phyloP scores from a whole-genome alignment of 139 green algal species.

The Coelastrella sp. region DNA sequence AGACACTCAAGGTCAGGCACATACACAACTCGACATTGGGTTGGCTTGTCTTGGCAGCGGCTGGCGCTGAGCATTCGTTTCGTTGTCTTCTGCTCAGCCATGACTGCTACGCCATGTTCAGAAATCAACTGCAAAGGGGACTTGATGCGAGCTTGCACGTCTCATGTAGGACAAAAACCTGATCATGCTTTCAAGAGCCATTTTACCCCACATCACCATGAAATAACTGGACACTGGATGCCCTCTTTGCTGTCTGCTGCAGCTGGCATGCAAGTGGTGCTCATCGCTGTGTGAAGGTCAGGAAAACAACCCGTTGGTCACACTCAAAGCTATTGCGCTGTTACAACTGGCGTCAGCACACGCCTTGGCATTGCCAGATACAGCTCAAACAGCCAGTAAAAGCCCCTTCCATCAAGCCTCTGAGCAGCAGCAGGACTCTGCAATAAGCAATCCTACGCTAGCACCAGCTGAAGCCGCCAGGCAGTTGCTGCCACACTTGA shows the following conservation, averaged over 20 bases:
- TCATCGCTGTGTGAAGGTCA: neutral
- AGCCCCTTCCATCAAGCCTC: neutral
- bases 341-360: conserved; percentile 12
- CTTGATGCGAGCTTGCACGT: too few relatives aligned
- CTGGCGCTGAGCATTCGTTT: too few relatives aligned
- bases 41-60: too few relatives aligned
- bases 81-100: too few relatives aligned
- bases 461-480: neutral
- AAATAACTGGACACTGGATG: neutral
- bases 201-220: neutral
- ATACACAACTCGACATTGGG: too few relatives aligned
- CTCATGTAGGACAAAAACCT: too few relatives aligned
- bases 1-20: conserved; percentile 27
- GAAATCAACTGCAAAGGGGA: too few relatives aligned
- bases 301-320: neutral
- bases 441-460: neutral
- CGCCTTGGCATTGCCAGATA: neutral
- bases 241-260: too few relatives aligned
- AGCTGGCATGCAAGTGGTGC: neutral
- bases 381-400: neutral
- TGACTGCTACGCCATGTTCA: too few relatives aligned
- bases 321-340: conserved; percentile 28
- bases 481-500: conserved; percentile 7
- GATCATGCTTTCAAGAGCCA: neutral
- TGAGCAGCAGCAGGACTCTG: neutral